These are phyloP conservation scores for Breviolum minutum DNA, from an alignment of 73 alveolate genomes.

Conservation along the genomic window DNA sequence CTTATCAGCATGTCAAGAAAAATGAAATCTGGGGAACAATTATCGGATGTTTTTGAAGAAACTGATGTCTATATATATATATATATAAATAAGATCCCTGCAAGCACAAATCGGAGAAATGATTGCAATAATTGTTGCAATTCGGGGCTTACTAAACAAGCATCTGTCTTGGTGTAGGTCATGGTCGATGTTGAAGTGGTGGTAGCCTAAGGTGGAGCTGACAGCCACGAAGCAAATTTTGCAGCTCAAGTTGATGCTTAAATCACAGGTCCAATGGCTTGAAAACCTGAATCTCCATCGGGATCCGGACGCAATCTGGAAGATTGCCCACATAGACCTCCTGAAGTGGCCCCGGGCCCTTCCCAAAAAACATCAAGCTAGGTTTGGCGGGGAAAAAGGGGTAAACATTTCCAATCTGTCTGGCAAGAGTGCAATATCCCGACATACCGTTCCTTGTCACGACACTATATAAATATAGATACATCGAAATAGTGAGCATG, in stretches of 20 bases:
- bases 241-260: too few species aligned
- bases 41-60: too few species aligned
- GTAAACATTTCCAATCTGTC: neutral
- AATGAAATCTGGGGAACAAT: too few species aligned
- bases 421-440: neutral
- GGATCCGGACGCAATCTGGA: slow-evolving; percentile 28
- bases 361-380: neutral
- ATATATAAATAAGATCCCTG: too few species aligned
- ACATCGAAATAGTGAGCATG: too few species aligned
- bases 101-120: neutral
- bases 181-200: neutral
- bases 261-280: too few species aligned
- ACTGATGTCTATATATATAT: too few species aligned
- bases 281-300: too few species aligned
- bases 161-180: slow-evolving; percentile 14
- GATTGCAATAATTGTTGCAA: neutral
- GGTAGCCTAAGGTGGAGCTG: too few species aligned
- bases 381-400: neutral
- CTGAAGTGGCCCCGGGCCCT: neutral
- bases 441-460: neutral
- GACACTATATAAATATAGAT: neutral
- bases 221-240: too few species aligned
- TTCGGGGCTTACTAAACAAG: neutral
- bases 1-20: neutral
- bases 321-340: slow-evolving; percentile 21